Evolutionary conservation across 2,329 filamentous ascomycete species (phyloP).

Genomic region (Clarireedia monteithiana): DNA sequence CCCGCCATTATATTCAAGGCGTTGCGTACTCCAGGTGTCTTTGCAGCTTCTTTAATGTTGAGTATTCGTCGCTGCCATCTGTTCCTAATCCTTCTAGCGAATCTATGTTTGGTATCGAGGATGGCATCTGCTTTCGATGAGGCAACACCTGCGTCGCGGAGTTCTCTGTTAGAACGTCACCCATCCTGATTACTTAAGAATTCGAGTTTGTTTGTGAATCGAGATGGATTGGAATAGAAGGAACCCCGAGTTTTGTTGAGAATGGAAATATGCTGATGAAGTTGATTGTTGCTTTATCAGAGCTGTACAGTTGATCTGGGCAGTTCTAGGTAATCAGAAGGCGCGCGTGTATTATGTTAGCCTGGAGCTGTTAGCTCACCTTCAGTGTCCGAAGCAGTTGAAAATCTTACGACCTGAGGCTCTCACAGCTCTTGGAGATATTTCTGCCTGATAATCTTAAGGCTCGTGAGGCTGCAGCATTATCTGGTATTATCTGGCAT

Average conservation of each 20-base stretch:
- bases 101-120: conserved; percentile 83
- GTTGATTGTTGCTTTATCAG: background rate
- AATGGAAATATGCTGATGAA: background rate
- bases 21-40: conserved; percentile 79
- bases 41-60: conserved; percentile 91
- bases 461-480: too few relatives aligned
- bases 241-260: background rate
- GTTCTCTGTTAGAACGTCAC: conserved; percentile 78
- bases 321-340: conserved; percentile 4
- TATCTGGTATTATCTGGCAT: too few relatives aligned
- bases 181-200: conserved; percentile 49
- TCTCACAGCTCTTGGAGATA: rapidly evolving
- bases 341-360: conserved; percentile 9
- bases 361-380: background rate
- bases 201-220: background rate
- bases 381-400: too few relatives aligned
- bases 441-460: too few relatives aligned
- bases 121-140: conserved; percentile 73
- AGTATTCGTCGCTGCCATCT: conserved; percentile 88
- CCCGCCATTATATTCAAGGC: background rate
- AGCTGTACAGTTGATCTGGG: background rate
- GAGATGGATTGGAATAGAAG: background rate
- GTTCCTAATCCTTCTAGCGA: conserved; percentile 75
- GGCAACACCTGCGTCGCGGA: conserved; percentile 64
- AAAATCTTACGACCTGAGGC: too few relatives aligned